Conservation (phyloP, 192 early-diverging fungal species). For the Linnemannia schmuckeri region DNA sequence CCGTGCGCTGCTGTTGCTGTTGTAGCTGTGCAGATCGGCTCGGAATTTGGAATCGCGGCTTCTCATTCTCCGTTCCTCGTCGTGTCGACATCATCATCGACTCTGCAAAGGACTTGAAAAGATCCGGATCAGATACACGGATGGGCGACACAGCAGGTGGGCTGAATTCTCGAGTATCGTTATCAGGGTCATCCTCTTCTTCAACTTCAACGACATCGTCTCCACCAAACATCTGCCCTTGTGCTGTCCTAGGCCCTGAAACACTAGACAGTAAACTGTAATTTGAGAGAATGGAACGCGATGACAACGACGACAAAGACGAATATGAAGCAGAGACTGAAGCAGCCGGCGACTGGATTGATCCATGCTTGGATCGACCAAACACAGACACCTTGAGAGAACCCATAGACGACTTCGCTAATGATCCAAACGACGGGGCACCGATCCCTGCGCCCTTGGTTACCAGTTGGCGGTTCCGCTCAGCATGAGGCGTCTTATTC, state of each 20-base stretch:
- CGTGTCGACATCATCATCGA: conserved; percentile 10
- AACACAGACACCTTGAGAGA: conserved; percentile 50
- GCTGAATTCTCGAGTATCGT: conserved; percentile 39
- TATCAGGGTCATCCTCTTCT: not conserved
- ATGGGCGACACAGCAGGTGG: conserved; percentile 46
- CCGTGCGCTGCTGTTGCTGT: not conserved
- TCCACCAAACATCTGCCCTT: not conserved
- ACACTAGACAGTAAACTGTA: conserved; percentile 5
- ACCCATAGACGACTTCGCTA: conserved; percentile 15
- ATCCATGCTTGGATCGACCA: conserved; percentile 15
- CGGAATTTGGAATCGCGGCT: not conserved
- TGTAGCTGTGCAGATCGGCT: not conserved
- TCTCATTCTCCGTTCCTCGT: not conserved
- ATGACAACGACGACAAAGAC: conserved; percentile 26
- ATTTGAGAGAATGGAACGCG: conserved; percentile 15
- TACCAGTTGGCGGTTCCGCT: not conserved
- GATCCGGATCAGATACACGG: not conserved
- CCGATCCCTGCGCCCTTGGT: not conserved
- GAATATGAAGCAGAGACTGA: conserved; percentile 14
- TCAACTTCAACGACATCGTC: not conserved
- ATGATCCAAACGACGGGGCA: not conserved
- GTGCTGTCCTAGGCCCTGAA: not conserved
- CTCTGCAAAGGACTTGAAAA: not conserved
- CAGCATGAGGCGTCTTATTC: conserved; percentile 8
- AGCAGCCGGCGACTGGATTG: not conserved